Evolutionary conservation across 768 basidiomycete species (phyloP).

Genomic region (Lactarius tabidus): DNA sequence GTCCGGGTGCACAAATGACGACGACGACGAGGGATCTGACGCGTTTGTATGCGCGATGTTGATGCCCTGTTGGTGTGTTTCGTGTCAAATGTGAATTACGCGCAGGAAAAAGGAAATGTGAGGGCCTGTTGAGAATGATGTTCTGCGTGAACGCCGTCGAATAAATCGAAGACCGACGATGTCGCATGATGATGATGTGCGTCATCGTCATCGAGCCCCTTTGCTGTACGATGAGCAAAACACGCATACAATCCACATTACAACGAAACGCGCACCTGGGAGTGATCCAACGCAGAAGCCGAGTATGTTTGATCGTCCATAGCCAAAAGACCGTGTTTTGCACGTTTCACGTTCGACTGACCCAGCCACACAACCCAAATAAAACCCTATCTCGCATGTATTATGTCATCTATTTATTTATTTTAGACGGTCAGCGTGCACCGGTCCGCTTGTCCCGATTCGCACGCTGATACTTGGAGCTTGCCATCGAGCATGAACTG

Average conservation of each 20-base stretch:
- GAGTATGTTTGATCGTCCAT: background rate
- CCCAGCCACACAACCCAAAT: too few relatives aligned
- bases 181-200: background rate
- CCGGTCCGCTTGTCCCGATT: constrained; percentile 34
- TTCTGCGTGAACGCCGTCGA: background rate
- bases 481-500: constrained; percentile 37
- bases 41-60: background rate
- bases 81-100: background rate
- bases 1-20: too few relatives aligned
- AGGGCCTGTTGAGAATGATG: background rate
- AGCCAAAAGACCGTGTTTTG: background rate
- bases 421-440: constrained; percentile 26
- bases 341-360: background rate
- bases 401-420: background rate
- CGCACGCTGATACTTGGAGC: constrained; percentile 38
- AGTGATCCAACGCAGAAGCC: background rate
- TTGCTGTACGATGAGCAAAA: too few relatives aligned
- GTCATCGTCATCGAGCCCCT: background rate
- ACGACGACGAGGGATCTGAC: background rate
- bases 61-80: background rate
- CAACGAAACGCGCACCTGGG: background rate
- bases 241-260: background rate
- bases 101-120: background rate
- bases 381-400: background rate
- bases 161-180: background rate